Evolutionary conservation across 2,329 filamentous ascomycete genomes (phyloP).

Genomic region (Scedosporium dehoogii): DNA sequence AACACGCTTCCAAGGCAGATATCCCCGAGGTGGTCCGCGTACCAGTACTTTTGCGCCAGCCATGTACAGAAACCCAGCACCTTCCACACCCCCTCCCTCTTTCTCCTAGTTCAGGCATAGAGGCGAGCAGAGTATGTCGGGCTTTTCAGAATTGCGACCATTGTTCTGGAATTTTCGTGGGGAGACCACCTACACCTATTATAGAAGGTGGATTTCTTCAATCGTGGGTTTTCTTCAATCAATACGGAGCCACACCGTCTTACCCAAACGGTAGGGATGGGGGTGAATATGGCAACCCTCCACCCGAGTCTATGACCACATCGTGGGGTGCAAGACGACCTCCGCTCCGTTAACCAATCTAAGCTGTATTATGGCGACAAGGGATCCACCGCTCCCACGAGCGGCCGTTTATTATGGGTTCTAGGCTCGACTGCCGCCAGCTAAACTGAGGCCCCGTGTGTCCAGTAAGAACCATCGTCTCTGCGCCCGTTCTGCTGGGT

Average conservation of each 20-base stretch:
- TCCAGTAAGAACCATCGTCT: background rate
- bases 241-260: constrained; percentile 1
- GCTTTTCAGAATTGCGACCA: background rate
- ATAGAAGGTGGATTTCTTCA: background rate
- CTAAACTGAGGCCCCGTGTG: background rate
- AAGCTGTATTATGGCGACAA: constrained; percentile 1
- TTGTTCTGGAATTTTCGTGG: constrained; percentile 4
- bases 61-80: background rate
- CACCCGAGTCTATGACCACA: background rate
- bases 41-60: constrained; percentile 3
- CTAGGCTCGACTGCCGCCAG: background rate
- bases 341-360: background rate
- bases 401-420: constrained; percentile 1
- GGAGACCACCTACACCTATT: background rate
- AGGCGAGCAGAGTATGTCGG: background rate
- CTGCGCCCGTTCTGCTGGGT: background rate
- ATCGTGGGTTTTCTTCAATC: background rate
- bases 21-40: background rate
- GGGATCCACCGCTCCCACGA: constrained; percentile 1
- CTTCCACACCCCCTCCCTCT: background rate
- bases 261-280: background rate
- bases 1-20: background rate
- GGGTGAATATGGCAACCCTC: background rate
- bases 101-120: background rate
- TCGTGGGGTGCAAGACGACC: constrained; percentile 1